Conservation (phyloP, 1,284 basidiomycete species). For the Phlebopus sp. region DNA sequence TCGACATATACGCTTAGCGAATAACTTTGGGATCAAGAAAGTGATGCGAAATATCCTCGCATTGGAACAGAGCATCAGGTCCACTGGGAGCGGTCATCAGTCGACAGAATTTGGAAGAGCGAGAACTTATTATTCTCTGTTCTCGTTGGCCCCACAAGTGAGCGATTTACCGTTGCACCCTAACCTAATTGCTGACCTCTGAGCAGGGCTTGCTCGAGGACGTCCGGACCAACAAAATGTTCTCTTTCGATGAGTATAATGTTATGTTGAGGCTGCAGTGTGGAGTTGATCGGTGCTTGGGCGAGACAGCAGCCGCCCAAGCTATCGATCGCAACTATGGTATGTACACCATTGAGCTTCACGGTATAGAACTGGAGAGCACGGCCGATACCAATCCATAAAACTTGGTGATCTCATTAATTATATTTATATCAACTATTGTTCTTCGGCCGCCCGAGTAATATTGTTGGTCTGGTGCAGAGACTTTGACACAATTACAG, state of each 20-base stretch:
- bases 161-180: conserved; percentile 19
- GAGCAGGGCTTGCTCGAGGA: conserved; percentile 70
- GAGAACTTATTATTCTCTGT: conserved; percentile 81
- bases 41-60: conserved; percentile 89
- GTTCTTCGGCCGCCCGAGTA: neutral
- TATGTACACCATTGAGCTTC: conserved; percentile 80
- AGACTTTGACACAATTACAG: no score
- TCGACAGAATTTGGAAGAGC: conserved; percentile 74
- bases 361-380: conserved; percentile 69
- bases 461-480: no score
- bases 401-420: conserved; percentile 20
- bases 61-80: conserved; percentile 90
- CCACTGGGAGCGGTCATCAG: conserved; percentile 59
- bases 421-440: conserved; percentile 8
- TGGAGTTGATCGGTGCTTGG: conserved; percentile 63
- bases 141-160: conserved; percentile 72
- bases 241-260: conserved; percentile 89
- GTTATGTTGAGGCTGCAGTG: conserved; percentile 86
- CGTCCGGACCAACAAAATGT: conserved; percentile 61
- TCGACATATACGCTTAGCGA: conserved; percentile 68
- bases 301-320: conserved; percentile 47
- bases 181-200: conserved; percentile 1
- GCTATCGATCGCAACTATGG: conserved; percentile 69
- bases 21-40: conserved; percentile 81
- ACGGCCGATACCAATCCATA: conserved; percentile 30